Evolutionary conservation across 495 filamentous ascomycete genomes (phyloP).

Genomic region (Geopyxis carbonaria): DNA sequence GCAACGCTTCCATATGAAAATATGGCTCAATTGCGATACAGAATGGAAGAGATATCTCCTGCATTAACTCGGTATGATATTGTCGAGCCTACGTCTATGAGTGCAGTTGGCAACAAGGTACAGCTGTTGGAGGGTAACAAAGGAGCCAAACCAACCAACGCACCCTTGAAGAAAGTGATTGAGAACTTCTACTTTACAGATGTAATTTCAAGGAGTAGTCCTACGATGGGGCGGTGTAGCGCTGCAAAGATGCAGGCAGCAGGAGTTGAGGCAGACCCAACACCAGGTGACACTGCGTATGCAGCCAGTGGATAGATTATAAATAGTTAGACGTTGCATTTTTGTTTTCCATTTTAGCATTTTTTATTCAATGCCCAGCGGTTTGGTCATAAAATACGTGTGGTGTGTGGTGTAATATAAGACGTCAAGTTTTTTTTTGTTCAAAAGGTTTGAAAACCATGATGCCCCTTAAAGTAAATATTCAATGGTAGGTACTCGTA

Average conservation of each 20-base stretch:
- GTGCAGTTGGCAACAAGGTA: constrained; percentile 51
- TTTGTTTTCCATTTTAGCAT: too few relatives aligned
- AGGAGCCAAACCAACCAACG: constrained; percentile 47
- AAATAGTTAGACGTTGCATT: too few relatives aligned
- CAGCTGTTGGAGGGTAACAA: constrained; percentile 94
- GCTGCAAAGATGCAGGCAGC: constrained; percentile 32
- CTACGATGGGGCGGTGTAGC: constrained; percentile 92
- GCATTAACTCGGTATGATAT: constrained; percentile 78
- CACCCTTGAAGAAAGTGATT: constrained; percentile 63
- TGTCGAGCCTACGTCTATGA: constrained; percentile 53
- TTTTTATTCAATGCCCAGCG: too few relatives aligned
- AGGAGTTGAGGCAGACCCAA: constrained; percentile 14
- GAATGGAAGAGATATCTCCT: constrained; percentile 89
- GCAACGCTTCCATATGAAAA: constrained; percentile 81
- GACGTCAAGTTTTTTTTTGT: too few relatives aligned
- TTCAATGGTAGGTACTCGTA: too few relatives aligned
- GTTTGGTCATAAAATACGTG: too few relatives aligned
- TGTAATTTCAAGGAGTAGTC: constrained; percentile 81
- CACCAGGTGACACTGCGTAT: constrained; percentile 14
- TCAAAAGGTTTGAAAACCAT: too few relatives aligned
- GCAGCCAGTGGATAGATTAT: constrained; percentile 6
- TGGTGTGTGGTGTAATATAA: too few relatives aligned
- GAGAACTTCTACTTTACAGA: constrained; percentile 98
- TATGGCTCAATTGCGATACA: constrained; percentile 65
- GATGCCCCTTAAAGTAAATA: too few relatives aligned